Evolutionary conservation across 2,329 filamentous ascomycete genomes (phyloP).

Genomic region (Mariannaea elegans): DNA sequence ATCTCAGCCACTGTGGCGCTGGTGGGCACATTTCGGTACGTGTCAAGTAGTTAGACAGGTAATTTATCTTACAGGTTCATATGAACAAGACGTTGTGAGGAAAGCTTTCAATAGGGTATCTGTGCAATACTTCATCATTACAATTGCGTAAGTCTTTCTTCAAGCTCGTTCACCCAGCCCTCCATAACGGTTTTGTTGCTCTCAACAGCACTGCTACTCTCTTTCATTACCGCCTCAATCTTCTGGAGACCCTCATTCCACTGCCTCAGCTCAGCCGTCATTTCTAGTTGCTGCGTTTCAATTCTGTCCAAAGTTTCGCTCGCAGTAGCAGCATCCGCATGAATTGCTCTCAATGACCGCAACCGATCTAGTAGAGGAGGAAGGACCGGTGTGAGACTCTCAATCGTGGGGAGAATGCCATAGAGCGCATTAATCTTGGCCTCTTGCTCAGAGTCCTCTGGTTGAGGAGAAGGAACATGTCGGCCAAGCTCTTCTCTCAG

Average conservation of each 20-base stretch:
- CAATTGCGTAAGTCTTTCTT: conserved; percentile 75
- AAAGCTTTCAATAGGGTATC: conserved; percentile 43
- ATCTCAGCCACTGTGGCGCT: conserved; percentile 34
- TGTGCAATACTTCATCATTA: conserved; percentile 44
- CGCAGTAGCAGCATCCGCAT: conserved; percentile 86
- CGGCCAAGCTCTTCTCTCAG: conserved; percentile 67
- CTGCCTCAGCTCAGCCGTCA: conserved; percentile 82
- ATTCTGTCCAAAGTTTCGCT: conserved; percentile 79
- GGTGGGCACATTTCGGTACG: background rate
- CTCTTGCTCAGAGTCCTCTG: conserved; percentile 73
- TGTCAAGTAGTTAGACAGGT: background rate
- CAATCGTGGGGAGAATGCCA: conserved; percentile 86
- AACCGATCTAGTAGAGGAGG: conserved; percentile 87
- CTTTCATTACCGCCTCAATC: conserved; percentile 77
- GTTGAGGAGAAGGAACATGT: conserved; percentile 52
- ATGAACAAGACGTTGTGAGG: no score
- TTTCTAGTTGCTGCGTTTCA: conserved; percentile 82
- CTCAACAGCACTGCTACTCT: conserved; percentile 75
- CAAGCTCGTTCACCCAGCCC: conserved; percentile 87
- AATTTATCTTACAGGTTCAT: background rate
- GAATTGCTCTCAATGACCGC: conserved; percentile 82
- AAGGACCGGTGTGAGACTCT: conserved; percentile 83
- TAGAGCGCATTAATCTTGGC: conserved; percentile 93
- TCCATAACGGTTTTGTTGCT: conserved; percentile 87
- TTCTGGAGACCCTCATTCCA: conserved; percentile 85